phyloP scores from a whole-genome alignment of 2,329 filamentous ascomycete genomes.

The Botrytis paeoniae region DNA sequence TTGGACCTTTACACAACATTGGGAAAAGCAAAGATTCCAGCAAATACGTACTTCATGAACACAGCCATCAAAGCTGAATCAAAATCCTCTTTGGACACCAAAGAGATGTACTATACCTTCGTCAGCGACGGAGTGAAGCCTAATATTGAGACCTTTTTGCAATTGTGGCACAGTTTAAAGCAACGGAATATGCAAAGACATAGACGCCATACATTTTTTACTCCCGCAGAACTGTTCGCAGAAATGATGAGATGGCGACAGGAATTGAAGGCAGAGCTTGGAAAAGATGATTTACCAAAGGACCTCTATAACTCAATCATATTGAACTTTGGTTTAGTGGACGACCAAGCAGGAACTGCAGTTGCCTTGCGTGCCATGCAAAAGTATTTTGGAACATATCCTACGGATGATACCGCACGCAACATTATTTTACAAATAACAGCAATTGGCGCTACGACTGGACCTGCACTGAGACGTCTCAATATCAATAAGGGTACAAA shows the following conservation, averaged over 20 bases:
- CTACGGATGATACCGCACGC: slow-evolving; percentile 46
- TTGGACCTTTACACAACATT: slow-evolving; percentile 61
- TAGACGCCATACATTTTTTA: slow-evolving; percentile 8
- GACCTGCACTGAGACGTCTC: slow-evolving; percentile 37
- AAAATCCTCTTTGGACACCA: slow-evolving; percentile 9
- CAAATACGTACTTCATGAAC: slow-evolving; percentile 76
- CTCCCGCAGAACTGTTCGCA: slow-evolving; percentile 40
- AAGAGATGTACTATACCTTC: background rate
- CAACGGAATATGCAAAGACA: slow-evolving; percentile 12
- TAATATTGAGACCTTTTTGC: slow-evolving; percentile 34
- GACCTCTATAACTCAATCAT: slow-evolving; percentile 52
- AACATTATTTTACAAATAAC: slow-evolving; percentile 49
- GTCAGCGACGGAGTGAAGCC: slow-evolving; percentile 26
- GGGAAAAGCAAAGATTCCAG: slow-evolving; percentile 58
- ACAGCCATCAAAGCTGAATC: slow-evolving; percentile 58
- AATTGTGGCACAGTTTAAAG: slow-evolving; percentile 36
- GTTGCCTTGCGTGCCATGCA: slow-evolving; percentile 48
- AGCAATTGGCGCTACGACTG: slow-evolving; percentile 39
- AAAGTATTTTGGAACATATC: slow-evolving; percentile 44
- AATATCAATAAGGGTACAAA: slow-evolving; percentile 40
- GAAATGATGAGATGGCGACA: slow-evolving; percentile 43
- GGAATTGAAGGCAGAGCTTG: slow-evolving; percentile 38
- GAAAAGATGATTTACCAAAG: slow-evolving; percentile 42
- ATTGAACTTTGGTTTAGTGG: slow-evolving; percentile 48
- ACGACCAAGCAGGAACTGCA: slow-evolving; percentile 48